phyloP scores from a whole-genome alignment of 345 rosid genomes.

The Corymbia maculata region DNA sequence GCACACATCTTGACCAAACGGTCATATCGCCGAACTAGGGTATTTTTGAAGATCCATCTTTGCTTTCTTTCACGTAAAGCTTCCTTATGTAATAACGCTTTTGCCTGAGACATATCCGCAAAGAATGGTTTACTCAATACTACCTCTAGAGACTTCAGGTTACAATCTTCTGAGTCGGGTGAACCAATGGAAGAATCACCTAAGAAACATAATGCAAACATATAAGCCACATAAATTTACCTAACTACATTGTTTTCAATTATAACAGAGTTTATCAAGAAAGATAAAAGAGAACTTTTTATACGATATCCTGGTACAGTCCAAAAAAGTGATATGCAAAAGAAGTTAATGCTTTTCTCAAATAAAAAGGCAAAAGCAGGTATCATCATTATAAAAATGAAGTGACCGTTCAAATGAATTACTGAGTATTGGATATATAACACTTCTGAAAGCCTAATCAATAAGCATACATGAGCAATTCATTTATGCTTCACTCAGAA shows the following conservation, averaged over 20 bases:
- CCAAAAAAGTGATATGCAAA: not conserved
- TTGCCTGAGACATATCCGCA: conserved; percentile 2
- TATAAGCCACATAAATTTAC: not conserved
- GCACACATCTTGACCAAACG: conserved; percentile 24
- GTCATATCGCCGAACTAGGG: conserved; percentile 19
- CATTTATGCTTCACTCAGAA: not conserved
- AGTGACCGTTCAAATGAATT: not conserved
- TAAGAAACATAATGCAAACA: not conserved
- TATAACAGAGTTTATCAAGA: not conserved
- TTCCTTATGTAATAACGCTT: conserved; percentile 16
- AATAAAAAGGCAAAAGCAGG: not conserved
- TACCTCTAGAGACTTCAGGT: not conserved
- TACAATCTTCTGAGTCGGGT: not conserved
- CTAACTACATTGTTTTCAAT: not conserved
- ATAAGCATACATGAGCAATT: not conserved
- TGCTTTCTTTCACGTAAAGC: conserved; percentile 48
- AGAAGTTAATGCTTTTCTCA: not conserved
- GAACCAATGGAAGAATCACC: not conserved
- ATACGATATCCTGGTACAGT: not conserved
- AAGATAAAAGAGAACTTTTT: not conserved
- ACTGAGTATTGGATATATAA: not conserved
- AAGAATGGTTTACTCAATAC: conserved; percentile 32
- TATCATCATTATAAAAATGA: not conserved
- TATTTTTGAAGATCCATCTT: conserved; percentile 29
- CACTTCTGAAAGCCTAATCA: not conserved